These are phyloP conservation scores for rapeseed (Brassica napus) DNA, from an alignment of 345 rosid species.

Conservation along the genomic window Da-Ae NC_063434.1:26756001-26756500, in stretches of 20 bases:
- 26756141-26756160: neutral
- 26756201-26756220: slow-evolving; percentile 75
- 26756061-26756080: slow-evolving; percentile 72
- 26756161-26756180: slow-evolving; percentile 64
- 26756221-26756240: slow-evolving; percentile 77
- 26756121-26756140: neutral
- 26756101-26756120: neutral
- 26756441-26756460: slow-evolving; percentile 47
- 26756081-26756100: neutral
- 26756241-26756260: slow-evolving; percentile 85
- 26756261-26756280: slow-evolving; percentile 60
- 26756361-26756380: too few species aligned
- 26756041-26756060: slow-evolving; percentile 86
- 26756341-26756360: slow-evolving; percentile 35
- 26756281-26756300: slow-evolving; percentile 62
- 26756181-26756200: slow-evolving; percentile 74
- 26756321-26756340: slow-evolving; percentile 48
- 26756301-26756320: slow-evolving; percentile 48
- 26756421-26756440: slow-evolving; percentile 32
- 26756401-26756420: neutral
- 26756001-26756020: slow-evolving; percentile 80
- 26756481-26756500: slow-evolving; percentile 45
- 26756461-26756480: slow-evolving; percentile 45
- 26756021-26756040: slow-evolving; percentile 85
- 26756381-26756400: neutral